phyloP scores from a whole-genome alignment of 2,329 filamentous ascomycete species.

The Trichoderma simmonsii region DNA sequence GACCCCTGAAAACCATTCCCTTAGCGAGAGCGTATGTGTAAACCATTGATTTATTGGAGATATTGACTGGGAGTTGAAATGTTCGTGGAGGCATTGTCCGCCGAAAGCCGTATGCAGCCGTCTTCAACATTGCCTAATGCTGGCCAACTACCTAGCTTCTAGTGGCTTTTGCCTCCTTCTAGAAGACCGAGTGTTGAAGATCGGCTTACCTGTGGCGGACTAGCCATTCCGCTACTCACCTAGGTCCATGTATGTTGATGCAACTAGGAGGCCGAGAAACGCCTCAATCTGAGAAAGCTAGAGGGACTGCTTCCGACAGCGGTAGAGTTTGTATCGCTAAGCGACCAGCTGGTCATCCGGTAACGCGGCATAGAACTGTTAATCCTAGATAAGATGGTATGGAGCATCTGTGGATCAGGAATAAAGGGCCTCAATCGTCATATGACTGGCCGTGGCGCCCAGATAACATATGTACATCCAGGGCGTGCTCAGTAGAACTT shows the following conservation, averaged over 20 bases:
- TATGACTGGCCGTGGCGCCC: background rate
- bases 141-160: background rate
- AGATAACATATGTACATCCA: background rate
- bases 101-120: conserved; percentile 1
- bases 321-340: background rate
- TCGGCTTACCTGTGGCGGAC: background rate
- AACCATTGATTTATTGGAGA: background rate
- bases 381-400: background rate
- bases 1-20: background rate
- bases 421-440: background rate
- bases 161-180: background rate
- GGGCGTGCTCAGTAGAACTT: background rate
- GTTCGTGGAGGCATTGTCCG: background rate
- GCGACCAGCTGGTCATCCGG: background rate
- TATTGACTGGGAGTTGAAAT: too few species aligned
- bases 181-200: background rate
- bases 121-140: background rate
- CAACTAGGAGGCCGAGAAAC: background rate
- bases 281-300: background rate
- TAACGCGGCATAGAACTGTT: background rate
- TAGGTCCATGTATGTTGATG: background rate
- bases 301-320: background rate
- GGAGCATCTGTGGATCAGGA: background rate
- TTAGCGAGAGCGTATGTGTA: background rate
- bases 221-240: background rate